Conservation (phyloP, 2,329 filamentous ascomycete species). For the Colletotrichum australisinense region DNA sequence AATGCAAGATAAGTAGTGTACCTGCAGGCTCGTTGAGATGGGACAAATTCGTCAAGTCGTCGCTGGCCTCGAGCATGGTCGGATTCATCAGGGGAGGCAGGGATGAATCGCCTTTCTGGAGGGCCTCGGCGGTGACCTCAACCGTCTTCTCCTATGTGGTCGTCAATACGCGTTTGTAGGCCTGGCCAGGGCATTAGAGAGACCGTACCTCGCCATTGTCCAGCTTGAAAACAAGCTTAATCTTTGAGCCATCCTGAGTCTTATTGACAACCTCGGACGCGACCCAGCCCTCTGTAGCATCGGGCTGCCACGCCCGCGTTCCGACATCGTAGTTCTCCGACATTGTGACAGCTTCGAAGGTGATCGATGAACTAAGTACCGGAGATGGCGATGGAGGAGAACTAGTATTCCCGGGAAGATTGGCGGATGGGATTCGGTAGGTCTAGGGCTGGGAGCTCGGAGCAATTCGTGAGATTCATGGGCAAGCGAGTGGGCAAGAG, state of each 20-base stretch:
- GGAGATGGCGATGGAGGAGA: conserved; percentile 21
- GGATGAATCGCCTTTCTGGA: conserved; percentile 80
- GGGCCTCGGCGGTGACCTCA: conserved; percentile 79
- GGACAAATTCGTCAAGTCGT: conserved; percentile 96
- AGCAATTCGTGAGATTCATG: conserved; percentile 32
- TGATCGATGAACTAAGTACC: conserved; percentile 7
- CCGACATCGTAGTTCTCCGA: conserved; percentile 96
- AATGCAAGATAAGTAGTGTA: conserved; percentile 52
- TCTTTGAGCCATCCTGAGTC: conserved; percentile 84
- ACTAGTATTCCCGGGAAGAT: conserved; percentile 22
- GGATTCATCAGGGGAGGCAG: conserved; percentile 98
- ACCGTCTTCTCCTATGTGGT: conserved; percentile 77
- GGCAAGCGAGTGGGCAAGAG: conserved; percentile 19
- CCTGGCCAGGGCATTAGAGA: not conserved
- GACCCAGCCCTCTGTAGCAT: conserved; percentile 95
- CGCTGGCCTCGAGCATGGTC: conserved; percentile 96
- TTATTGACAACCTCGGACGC: conserved; percentile 94
- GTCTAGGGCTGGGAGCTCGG: conserved; percentile 33
- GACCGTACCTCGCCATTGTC: conserved; percentile 87
- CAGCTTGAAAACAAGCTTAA: conserved; percentile 86
- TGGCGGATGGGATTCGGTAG: conserved; percentile 25
- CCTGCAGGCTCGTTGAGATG: conserved; percentile 98
- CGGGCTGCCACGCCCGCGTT: conserved; percentile 98
- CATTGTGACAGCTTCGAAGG: conserved; percentile 65
- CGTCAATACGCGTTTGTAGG: conserved; percentile 15